A percentile compares a stretch with the other conserved stretches of the same genome.
These are phyloP conservation scores for Sanghuangporus sanghuang DNA, from an alignment of 1,284 basidiomycete genomes.

Conservation along the genomic window DNA sequence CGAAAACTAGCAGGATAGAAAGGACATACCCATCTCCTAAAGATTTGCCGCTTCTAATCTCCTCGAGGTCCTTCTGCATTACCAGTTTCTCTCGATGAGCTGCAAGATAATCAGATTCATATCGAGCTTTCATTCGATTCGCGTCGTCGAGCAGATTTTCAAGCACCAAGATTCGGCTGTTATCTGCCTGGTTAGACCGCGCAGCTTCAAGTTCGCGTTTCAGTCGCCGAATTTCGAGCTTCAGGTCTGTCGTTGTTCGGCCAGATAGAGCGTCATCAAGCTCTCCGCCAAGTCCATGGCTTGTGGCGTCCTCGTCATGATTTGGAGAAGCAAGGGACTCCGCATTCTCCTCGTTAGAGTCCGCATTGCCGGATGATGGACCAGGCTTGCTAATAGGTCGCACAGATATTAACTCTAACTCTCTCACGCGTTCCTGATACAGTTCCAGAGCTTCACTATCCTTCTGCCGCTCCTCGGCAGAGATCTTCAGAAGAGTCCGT, in stretches of 20 bases:
- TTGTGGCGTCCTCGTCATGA: slow-evolving; percentile 37
- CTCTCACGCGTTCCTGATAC: slow-evolving; percentile 88
- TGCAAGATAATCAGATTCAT: slow-evolving; percentile 84
- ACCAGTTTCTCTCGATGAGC: slow-evolving; percentile 82
- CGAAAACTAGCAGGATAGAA: slow-evolving; percentile 7
- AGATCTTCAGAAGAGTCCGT: slow-evolving; percentile 62
- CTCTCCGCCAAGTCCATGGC: slow-evolving; percentile 72
- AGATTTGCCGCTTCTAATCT: slow-evolving; percentile 81
- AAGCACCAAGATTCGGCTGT: slow-evolving; percentile 72
- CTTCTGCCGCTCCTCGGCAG: slow-evolving; percentile 65
- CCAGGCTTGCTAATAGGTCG: slow-evolving; percentile 31
- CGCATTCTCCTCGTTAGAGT: slow-evolving; percentile 31
- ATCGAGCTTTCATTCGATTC: slow-evolving; percentile 83
- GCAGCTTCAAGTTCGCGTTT: slow-evolving; percentile 76
- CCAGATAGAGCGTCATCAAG: slow-evolving; percentile 81
- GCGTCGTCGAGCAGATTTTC: slow-evolving; percentile 91
- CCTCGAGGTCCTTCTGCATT: slow-evolving; percentile 79
- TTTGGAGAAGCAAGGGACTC: slow-evolving; percentile 30
- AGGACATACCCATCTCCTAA: slow-evolving; percentile 71
- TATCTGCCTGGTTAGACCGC: slow-evolving; percentile 69
- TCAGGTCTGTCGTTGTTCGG: slow-evolving; percentile 88
- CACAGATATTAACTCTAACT: slow-evolving; percentile 72
- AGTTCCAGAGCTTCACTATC: slow-evolving; percentile 84
- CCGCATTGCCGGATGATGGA: slow-evolving; percentile 15
- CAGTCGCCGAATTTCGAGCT: slow-evolving; percentile 80